These are phyloP conservation scores for Parastagonospora avenae DNA, from an alignment of 2,329 filamentous ascomycete genomes.

Conservation along the genomic window DNA sequence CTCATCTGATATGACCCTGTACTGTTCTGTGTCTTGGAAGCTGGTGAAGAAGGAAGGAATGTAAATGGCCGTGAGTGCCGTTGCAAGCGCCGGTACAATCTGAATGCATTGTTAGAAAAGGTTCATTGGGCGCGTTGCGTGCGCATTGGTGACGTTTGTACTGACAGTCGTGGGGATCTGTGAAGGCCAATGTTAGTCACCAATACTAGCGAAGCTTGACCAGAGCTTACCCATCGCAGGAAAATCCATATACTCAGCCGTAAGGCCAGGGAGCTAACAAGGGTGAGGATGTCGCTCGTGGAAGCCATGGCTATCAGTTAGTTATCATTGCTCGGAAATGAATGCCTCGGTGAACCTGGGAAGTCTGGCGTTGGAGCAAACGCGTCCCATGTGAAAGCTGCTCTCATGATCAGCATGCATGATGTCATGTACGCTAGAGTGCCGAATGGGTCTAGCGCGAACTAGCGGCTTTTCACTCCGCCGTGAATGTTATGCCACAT, in stretches of 20 bases:
- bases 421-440: too few relatives aligned
- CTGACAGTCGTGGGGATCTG: constrained; percentile 43
- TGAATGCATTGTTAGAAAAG: constrained; percentile 10
- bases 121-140: background rate
- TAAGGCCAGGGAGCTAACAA: constrained; percentile 56
- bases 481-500: too few relatives aligned
- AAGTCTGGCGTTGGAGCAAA: too few relatives aligned
- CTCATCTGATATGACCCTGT: constrained; percentile 63
- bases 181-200: constrained; percentile 11
- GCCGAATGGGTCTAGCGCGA: too few relatives aligned
- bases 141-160: constrained; percentile 3
- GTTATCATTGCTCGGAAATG: constrained; percentile 1
- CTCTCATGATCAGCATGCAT: too few relatives aligned
- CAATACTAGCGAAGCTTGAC: background rate
- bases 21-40: constrained; percentile 62
- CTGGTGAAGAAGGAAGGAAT: constrained; percentile 66
- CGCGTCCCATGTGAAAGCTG: too few relatives aligned
- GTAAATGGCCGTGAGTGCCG: constrained; percentile 70
- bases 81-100: constrained; percentile 55
- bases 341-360: background rate
- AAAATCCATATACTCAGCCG: constrained; percentile 62
- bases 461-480: too few relatives aligned
- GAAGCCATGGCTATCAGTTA: constrained; percentile 38
- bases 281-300: constrained; percentile 41
- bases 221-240: constrained; percentile 62